Conservation (phyloP, 176 grass and related monocot species). For the Saccharum spontaneum region DNA sequence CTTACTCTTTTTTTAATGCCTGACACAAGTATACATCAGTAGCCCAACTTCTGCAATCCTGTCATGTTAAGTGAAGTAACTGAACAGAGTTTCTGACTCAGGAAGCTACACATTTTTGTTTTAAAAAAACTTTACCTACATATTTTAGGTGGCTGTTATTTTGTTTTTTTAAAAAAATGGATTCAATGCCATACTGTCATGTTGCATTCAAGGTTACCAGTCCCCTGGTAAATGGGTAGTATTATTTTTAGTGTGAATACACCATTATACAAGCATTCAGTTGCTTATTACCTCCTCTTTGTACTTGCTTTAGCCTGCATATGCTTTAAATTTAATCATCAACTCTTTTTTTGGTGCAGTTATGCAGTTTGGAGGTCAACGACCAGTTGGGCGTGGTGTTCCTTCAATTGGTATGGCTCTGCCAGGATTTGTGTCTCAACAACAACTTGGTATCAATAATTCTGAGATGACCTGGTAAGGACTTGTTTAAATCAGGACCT, state of each 20-base stretch:
- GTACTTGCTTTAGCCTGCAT: conserved; percentile 3
- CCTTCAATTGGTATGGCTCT: conserved; percentile 83
- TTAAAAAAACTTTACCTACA: background rate
- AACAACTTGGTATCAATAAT: conserved; percentile 71
- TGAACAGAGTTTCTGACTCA: conserved; percentile 15
- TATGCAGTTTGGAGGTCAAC: conserved; percentile 88
- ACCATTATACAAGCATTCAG: background rate
- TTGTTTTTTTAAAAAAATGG: background rate
- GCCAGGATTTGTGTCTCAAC: conserved; percentile 91
- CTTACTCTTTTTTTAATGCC: too few relatives aligned
- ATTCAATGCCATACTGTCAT: background rate
- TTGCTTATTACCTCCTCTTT: conserved; percentile 4
- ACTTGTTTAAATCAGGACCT: conserved; percentile 15
- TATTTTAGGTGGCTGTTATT: background rate
- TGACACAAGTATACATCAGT: too few relatives aligned
- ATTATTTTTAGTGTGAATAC: background rate
- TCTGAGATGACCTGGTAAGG: conserved; percentile 92
- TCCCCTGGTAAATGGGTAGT: background rate
- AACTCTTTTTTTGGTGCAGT: conserved; percentile 41
- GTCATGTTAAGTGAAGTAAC: background rate
- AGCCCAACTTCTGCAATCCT: too few relatives aligned
- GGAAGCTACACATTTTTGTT: background rate
- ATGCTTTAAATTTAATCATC: conserved; percentile 1
- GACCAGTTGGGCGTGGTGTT: conserved; percentile 66
- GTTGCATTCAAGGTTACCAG: background rate